Percentiles rank a stretch among this genome's conserved stretches.
These are phyloP conservation scores for Durusdinium trenchii DNA, from an alignment of 73 alveolate species.

Conservation along the genomic window DNA sequence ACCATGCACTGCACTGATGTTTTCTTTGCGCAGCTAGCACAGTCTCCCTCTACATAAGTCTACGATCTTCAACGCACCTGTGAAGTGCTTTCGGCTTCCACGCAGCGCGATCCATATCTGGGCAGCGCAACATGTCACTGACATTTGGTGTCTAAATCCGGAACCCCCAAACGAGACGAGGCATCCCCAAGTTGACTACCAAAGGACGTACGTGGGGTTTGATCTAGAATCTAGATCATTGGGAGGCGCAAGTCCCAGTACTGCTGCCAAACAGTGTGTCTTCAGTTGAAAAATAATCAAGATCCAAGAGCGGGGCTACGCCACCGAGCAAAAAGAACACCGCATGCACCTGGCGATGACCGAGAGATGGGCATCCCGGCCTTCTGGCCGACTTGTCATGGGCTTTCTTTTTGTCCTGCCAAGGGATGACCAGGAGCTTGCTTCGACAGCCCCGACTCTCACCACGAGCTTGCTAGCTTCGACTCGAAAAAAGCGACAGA, in stretches of 20 bases:
- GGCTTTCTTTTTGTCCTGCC: conserved; percentile 46
- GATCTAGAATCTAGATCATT: too few species aligned
- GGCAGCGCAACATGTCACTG: not conserved
- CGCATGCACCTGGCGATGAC: too few species aligned
- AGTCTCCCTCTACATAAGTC: not conserved
- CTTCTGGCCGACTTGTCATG: conserved; percentile 81
- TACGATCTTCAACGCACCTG: not conserved
- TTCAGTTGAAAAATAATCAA: too few species aligned
- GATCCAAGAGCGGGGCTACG: too few species aligned
- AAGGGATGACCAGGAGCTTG: not conserved
- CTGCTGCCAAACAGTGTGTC: too few species aligned
- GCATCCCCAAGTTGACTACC: not conserved
- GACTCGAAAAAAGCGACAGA: too few species aligned
- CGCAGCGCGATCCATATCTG: conserved; percentile 42
- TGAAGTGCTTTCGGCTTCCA: conserved; percentile 22
- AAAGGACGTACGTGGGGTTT: not conserved
- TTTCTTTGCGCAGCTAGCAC: not conserved
- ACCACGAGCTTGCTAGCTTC: too few species aligned
- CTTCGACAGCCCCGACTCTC: not conserved
- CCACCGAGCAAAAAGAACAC: too few species aligned
- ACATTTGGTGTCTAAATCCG: not conserved
- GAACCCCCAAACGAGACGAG: not conserved
- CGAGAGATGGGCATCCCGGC: too few species aligned
- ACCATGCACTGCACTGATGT: not conserved
- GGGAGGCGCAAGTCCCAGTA: too few species aligned